These are phyloP conservation scores for Boletellus sp. DNA, from an alignment of 768 basidiomycete genomes.

Conservation along the genomic window DNA sequence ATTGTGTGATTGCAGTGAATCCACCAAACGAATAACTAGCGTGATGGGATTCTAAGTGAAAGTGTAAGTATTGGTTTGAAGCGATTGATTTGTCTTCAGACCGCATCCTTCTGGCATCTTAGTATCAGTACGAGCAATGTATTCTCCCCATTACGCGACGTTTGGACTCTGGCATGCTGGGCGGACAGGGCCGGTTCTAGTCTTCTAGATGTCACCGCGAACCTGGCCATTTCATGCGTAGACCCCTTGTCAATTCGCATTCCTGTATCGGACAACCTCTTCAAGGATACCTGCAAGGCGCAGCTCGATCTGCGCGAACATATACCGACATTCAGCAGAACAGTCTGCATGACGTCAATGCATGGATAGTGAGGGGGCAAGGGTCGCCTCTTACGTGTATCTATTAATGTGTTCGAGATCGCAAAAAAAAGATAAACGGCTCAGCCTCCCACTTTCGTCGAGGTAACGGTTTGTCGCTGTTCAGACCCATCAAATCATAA, in stretches of 20 bases:
- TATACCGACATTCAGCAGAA: slow-evolving; percentile 41
- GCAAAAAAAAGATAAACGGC: slow-evolving; percentile 24
- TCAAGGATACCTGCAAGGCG: slow-evolving; percentile 32
- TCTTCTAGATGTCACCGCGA: slow-evolving; percentile 34
- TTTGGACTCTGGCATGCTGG: slow-evolving; percentile 50
- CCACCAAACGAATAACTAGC: slow-evolving; percentile 36
- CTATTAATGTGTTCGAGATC: slow-evolving; percentile 41
- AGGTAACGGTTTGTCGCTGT: slow-evolving; percentile 26
- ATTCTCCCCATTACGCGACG: slow-evolving; percentile 29
- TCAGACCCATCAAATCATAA: slow-evolving; percentile 37
- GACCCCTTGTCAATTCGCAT: slow-evolving; percentile 42
- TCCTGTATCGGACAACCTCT: slow-evolving; percentile 10
- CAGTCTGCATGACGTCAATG: slow-evolving; percentile 33
- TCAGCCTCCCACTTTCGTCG: slow-evolving; percentile 29
- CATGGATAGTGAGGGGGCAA: slow-evolving; percentile 32
- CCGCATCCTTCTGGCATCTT: slow-evolving; percentile 41
- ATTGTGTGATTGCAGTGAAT: slow-evolving; percentile 18
- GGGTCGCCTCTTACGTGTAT: slow-evolving; percentile 38
- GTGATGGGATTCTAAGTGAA: slow-evolving; percentile 33
- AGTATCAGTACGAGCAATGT: slow-evolving; percentile 37
- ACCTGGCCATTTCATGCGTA: slow-evolving; percentile 43
- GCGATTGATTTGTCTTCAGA: slow-evolving; percentile 34
- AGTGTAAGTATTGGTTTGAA: slow-evolving; percentile 11
- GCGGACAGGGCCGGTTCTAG: slow-evolving; percentile 34
- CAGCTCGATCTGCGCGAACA: slow-evolving; percentile 36